phyloP scores from a whole-genome alignment of 345 rosid genomes.

The Euphorbia pulcherrima region DNA sequence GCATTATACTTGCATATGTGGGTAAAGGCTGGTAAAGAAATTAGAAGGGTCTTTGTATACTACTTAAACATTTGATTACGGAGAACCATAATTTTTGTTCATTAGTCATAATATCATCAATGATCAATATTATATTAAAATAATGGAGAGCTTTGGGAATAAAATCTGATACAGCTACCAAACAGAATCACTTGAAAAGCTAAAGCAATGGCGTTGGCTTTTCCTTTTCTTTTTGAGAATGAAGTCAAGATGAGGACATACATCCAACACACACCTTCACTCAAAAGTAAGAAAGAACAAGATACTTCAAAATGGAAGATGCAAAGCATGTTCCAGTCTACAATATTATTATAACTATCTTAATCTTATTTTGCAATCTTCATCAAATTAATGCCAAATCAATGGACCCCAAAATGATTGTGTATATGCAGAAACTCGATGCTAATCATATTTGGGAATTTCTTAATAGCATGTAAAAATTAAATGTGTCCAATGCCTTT shows the following conservation, averaged over 20 bases:
- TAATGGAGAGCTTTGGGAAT: neutral
- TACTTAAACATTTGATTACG: no score
- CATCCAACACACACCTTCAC: neutral
- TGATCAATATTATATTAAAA: no score
- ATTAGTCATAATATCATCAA: no score
- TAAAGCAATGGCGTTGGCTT: neutral
- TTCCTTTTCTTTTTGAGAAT: neutral
- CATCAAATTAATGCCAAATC: neutral
- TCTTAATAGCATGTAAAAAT: no score
- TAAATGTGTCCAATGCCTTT: no score
- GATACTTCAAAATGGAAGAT: slow-evolving; percentile 18
- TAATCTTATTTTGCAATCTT: no score
- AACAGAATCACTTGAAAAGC: neutral
- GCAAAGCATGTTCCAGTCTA: slow-evolving; percentile 10
- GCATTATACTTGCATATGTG: no score
- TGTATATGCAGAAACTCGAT: neutral
- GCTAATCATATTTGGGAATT: no score
- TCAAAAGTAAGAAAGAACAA: neutral
- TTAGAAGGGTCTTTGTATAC: no score
- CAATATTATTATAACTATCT: no score
- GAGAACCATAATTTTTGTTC: no score
- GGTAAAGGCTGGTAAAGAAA: no score
- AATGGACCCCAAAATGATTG: slow-evolving; percentile 1
- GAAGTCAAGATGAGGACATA: neutral
- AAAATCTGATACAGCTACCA: neutral